Evolutionary conservation across 2,329 filamentous ascomycete species (phyloP), one percentile per base, ranked within the genome.

Genomic region (Trichoderma pleuroti): DNA sequence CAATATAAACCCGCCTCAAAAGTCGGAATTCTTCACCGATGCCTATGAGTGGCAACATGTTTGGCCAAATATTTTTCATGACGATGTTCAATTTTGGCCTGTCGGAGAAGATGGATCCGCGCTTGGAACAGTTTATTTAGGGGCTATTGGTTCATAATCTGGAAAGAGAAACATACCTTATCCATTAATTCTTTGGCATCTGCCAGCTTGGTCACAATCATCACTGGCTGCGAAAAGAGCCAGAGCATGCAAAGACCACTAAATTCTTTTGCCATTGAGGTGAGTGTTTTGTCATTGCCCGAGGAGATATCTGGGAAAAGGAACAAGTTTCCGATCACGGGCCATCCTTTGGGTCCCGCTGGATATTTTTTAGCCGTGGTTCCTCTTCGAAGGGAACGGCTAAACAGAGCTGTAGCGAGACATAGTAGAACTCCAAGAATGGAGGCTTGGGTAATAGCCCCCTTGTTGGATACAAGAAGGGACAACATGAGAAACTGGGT

Each of bases 171-270:
- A 34, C 30, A 34, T 39, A 70, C 67, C 6, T 63, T 70, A 3
- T 70, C 67, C 36, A 70, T 34, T 12, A 70, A 12, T 42, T 70
- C 57, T 52, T 63, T 70, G 2, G 59, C 67, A 57, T 70, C 67
- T 24, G 32, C 59, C 18, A 61, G 30, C 57, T 52, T 54, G 34
- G 24, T 63, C 12, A 70, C 46, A 24, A 70, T 16, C 32, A 70
- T 10, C 8, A 56, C 12, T 1, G 67, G 59, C 4, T 30, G 28
- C 10, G 59, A 62, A 18, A 46, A 32, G 21, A 70, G 32, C 67
- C 67, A 70, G 26, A 70, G 8, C 42, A 56, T 70, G 46, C 30
- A 63, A 16, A 63, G 30, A 4, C 28, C 57, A 21, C 46, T 18
- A 16, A 62, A 70, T 16, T 21, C 36, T 30, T 56, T 54, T 7